Evolutionary conservation across 495 filamentous ascomycete species (phyloP).

Genomic region (Lasiosphaeriaceae sp.): DNA sequence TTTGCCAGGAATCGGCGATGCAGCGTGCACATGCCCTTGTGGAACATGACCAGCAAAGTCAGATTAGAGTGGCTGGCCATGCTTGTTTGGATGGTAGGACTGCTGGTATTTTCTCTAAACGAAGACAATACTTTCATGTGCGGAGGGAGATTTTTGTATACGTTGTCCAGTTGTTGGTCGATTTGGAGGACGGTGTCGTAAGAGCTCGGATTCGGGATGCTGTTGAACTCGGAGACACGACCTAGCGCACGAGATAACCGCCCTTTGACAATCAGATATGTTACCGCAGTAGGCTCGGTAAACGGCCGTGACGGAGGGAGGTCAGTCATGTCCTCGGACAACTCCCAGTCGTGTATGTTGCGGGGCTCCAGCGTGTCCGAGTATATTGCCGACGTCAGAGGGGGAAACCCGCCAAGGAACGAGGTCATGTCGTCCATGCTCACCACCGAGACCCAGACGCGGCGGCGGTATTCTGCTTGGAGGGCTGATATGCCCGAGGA

Average conservation of each 20-base stretch:
- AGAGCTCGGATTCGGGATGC: conserved; percentile 10
- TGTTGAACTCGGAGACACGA: conserved; percentile 21
- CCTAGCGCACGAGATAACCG: conserved; percentile 21
- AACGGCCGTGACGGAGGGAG: conserved; percentile 26
- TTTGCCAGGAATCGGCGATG: conserved; percentile 24
- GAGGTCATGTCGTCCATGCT: conserved; percentile 32
- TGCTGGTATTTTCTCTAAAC: too few species aligned
- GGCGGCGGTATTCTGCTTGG: conserved; percentile 34
- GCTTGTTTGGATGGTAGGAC: neutral
- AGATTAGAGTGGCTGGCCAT: conserved; percentile 12
- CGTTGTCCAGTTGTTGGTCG: conserved; percentile 15
- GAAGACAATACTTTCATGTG: too few species aligned
- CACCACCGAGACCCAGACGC: conserved; percentile 30
- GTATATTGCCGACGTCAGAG: conserved; percentile 20
- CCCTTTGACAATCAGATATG: conserved; percentile 29
- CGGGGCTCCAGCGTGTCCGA: conserved; percentile 28
- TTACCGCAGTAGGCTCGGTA: conserved; percentile 25
- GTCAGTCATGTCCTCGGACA: conserved; percentile 20
- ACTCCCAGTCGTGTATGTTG: conserved; percentile 34
- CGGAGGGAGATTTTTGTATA: conserved; percentile 11
- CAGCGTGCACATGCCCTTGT: conserved; percentile 23
- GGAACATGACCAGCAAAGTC: conserved; percentile 21
- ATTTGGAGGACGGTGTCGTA: conserved; percentile 20
- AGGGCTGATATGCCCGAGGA: conserved; percentile 19
- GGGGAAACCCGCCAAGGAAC: conserved; percentile 35